A percentile compares a stretch with the other conserved stretches of the same genome.
Evolutionary conservation across 2,329 filamentous ascomycete genomes (phyloP).

Genomic region (Alternaria gansuensis): DNA sequence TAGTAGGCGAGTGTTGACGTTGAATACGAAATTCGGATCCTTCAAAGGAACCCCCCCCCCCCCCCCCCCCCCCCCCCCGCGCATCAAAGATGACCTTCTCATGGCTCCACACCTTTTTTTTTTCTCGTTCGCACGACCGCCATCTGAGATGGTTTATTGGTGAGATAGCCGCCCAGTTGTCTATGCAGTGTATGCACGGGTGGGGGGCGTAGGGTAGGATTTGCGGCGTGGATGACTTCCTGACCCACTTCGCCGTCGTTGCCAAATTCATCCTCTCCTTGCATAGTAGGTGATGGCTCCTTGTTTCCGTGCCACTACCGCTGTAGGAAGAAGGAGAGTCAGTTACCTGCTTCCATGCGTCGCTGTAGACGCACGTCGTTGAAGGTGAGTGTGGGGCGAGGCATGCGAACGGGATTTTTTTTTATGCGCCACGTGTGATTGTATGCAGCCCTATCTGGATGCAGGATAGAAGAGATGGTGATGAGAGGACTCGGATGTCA

Average conservation of each 20-base stretch:
- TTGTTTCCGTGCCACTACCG: neutral
- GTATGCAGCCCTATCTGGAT: conserved; percentile 14
- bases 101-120: neutral
- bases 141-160: neutral
- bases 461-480: neutral
- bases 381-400: neutral
- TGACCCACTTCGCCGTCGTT: neutral
- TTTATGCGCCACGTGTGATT: conserved; percentile 2
- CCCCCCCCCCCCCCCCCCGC: too few species aligned
- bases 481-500: neutral
- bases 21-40: neutral
- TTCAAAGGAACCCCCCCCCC: neutral
- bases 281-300: conserved; percentile 1
- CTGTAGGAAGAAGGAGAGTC: neutral
- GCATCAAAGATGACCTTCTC: neutral
- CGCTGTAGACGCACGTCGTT: conserved; percentile 1
- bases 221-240: neutral
- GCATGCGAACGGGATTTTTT: neutral
- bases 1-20: neutral
- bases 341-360: conserved; percentile 1
- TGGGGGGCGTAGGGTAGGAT: neutral
- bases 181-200: neutral
- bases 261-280: conserved; percentile 9
- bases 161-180: conserved; percentile 1
- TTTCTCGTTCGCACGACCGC: neutral